These are phyloP conservation scores for Trichopus zeylanicus DNA, from an alignment of 116 monocot genomes.

Conservation along the genomic window DNA sequence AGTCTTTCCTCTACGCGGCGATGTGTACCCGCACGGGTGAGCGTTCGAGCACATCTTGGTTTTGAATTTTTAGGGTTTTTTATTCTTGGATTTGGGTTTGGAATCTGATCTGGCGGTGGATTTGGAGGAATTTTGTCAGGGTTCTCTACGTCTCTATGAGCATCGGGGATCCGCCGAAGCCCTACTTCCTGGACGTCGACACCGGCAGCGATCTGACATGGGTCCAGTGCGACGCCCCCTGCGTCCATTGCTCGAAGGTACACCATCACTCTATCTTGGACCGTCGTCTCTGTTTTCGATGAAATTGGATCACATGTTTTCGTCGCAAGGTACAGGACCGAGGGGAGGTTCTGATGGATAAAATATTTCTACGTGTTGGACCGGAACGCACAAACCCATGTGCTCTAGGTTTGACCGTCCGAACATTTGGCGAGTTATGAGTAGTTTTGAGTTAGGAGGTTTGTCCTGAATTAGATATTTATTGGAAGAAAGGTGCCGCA, in stretches of 20 bases:
- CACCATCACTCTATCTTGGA: background rate
- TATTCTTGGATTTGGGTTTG: constrained; percentile 3
- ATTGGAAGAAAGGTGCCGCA: no score
- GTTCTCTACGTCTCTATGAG: constrained; percentile 54
- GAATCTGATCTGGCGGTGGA: background rate
- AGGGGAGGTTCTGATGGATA: no score
- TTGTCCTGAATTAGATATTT: no score
- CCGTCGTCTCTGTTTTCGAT: background rate
- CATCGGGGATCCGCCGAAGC: constrained; percentile 83
- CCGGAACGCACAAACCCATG: no score
- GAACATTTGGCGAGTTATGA: no score
- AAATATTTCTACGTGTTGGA: no score
- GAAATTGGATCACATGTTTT: no score
- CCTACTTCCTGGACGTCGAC: constrained; percentile 91
- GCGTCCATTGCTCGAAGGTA: constrained; percentile 71
- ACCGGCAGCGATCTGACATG: constrained; percentile 98
- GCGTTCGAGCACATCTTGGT: no score
- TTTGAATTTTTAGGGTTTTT: background rate
- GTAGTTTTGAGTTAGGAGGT: no score
- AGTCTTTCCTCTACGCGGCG: constrained; percentile 63
- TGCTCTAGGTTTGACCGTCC: no score
- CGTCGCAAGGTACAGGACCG: no score
- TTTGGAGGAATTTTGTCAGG: constrained; percentile 23
- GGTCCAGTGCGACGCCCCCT: constrained; percentile 95
- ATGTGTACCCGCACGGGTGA: constrained; percentile 91